These are phyloP conservation scores for Piromyces finnis DNA, from an alignment of 192 early-diverging fungal genomes.

Conservation along the genomic window DNA sequence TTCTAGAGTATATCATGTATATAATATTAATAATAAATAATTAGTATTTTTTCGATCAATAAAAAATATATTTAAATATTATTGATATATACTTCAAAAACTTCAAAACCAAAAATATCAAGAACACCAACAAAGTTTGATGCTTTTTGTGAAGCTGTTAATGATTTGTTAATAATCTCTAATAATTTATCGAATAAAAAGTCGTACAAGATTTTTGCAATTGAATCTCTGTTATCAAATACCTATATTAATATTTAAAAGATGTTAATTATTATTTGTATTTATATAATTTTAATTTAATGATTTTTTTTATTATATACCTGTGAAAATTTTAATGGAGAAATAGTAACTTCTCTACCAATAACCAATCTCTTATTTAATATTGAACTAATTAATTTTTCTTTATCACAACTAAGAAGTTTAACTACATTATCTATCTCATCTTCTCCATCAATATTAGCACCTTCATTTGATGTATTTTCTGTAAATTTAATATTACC, in stretches of 20 bases:
- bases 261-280: too few relatives aligned
- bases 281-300: too few relatives aligned
- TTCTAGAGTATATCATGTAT: constrained; percentile 5
- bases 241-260: constrained; percentile 5
- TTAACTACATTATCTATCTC: background rate
- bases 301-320: background rate
- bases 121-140: constrained; percentile 27
- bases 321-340: background rate
- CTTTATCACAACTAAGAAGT: background rate
- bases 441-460: background rate
- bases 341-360: background rate
- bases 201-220: constrained; percentile 30
- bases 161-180: constrained; percentile 20
- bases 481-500: background rate
- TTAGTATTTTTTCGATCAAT: too few relatives aligned
- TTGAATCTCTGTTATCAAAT: constrained; percentile 29
- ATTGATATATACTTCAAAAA: background rate
- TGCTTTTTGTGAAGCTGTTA: constrained; percentile 3
- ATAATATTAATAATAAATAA: too few relatives aligned
- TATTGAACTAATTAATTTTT: background rate
- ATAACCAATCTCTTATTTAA: background rate
- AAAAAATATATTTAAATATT: too few relatives aligned
- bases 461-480: background rate
- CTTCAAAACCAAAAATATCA: constrained; percentile 44
- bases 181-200: constrained; percentile 23